Percentiles rank a stretch among this genome's conserved stretches.
Evolutionary conservation across 2,329 filamentous ascomycete species (phyloP).

Genomic region (Calonectria multiphialidica): DNA sequence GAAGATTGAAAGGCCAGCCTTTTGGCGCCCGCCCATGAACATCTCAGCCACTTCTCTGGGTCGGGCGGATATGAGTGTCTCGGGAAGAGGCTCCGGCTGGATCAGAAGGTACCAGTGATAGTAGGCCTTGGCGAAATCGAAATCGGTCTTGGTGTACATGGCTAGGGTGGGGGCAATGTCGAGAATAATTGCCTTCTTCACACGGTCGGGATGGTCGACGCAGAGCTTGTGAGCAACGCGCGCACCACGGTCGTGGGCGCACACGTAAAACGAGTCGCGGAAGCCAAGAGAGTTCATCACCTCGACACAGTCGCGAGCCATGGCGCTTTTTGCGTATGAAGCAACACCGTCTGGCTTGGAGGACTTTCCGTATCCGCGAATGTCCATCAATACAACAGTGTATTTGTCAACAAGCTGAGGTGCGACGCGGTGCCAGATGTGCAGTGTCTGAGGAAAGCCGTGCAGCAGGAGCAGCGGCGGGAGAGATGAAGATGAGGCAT

Average conservation of each 20-base stretch:
- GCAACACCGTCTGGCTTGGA: conserved; percentile 55
- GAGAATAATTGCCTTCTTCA: conserved; percentile 58
- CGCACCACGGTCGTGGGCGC: conserved; percentile 69
- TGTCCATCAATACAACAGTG: conserved; percentile 59
- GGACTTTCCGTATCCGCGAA: conserved; percentile 64
- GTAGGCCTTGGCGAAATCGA: conserved; percentile 61
- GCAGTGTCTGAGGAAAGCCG: conserved; percentile 64
- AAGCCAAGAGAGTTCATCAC: conserved; percentile 60
- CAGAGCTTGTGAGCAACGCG: conserved; percentile 66
- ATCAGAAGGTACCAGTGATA: conserved; percentile 73
- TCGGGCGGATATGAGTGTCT: conserved; percentile 56
- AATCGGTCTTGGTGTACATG: conserved; percentile 61
- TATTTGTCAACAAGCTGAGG: conserved; percentile 53
- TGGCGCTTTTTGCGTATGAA: conserved; percentile 60
- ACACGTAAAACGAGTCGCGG: conserved; percentile 56
- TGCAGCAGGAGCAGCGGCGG: conserved; percentile 62
- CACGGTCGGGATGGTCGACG: conserved; percentile 57
- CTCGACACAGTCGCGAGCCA: conserved; percentile 60
- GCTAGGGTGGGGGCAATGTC: conserved; percentile 68
- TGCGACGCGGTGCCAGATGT: conserved; percentile 64
- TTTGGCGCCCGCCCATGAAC: conserved; percentile 56
- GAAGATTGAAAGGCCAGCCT: conserved; percentile 50
- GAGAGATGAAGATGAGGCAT: conserved; percentile 43
- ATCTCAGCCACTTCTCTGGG: conserved; percentile 55
- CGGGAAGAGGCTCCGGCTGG: conserved; percentile 63